Evolutionary conservation across 2,329 filamentous ascomycete species (phyloP).

Genomic region (Septoria petroselini): DNA sequence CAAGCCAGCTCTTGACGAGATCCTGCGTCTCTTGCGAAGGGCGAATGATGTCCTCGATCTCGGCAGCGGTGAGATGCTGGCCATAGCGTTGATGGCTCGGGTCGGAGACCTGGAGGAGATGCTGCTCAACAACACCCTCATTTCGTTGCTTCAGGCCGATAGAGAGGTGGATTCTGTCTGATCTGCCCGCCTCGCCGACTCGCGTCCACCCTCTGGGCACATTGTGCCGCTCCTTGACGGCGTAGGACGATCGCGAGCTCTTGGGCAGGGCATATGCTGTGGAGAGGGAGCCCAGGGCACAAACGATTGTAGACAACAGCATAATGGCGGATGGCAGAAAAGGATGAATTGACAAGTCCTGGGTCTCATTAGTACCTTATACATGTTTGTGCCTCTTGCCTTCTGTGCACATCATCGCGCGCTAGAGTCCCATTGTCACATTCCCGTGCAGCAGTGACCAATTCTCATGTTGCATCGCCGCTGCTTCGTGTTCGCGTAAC

Average conservation of each 20-base stretch:
- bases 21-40: constrained; percentile 53
- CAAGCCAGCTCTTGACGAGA: constrained; percentile 56
- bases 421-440: background rate
- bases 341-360: background rate
- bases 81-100: constrained; percentile 56
- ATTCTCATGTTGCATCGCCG: background rate
- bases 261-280: constrained; percentile 19
- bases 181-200: constrained; percentile 47
- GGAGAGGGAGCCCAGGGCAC: constrained; percentile 23
- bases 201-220: constrained; percentile 53
- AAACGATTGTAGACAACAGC: constrained; percentile 10
- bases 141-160: constrained; percentile 59
- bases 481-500: background rate
- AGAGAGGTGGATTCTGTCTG: constrained; percentile 53
- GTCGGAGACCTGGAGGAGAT: constrained; percentile 55
- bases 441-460: background rate
- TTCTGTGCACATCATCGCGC: background rate
- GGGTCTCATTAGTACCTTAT: background rate
- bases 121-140: constrained; percentile 55
- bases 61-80: constrained; percentile 49
- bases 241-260: constrained; percentile 41
- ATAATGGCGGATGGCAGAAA: background rate
- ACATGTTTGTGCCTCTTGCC: background rate
- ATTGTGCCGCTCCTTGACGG: constrained; percentile 55
- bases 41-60: constrained; percentile 54